A percentile compares a stretch with the other conserved stretches of the same genome.
Conservation (phyloP, 805 yeast species). For the Pichia cabralensis region DNA sequence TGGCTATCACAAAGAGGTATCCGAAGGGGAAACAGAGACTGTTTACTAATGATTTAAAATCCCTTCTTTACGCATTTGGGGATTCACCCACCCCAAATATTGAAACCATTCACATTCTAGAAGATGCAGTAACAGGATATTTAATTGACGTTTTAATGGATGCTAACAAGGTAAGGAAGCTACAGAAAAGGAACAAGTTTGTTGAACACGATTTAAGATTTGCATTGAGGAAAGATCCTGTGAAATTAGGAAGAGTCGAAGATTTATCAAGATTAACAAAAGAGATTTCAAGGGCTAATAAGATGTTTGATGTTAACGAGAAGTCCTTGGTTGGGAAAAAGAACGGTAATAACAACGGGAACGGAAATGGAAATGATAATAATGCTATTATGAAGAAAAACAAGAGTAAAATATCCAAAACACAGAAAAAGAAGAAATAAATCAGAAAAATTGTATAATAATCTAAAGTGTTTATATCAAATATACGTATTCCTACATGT, state of each 20-base stretch:
- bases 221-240: slow-evolving; percentile 55
- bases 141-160: slow-evolving; percentile 40
- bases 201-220: slow-evolving; percentile 67
- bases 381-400: no score
- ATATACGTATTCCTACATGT: no score
- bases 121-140: slow-evolving; percentile 58
- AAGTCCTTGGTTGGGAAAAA: slow-evolving; percentile 26
- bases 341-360: no score
- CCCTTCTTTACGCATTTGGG: slow-evolving; percentile 62
- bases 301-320: slow-evolving; percentile 56
- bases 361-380: no score
- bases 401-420: slow-evolving; percentile 5
- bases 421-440: neutral
- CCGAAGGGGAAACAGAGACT: slow-evolving; percentile 19
- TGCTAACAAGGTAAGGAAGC: slow-evolving; percentile 44
- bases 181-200: slow-evolving; percentile 47
- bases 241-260: slow-evolving; percentile 59
- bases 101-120: slow-evolving; percentile 56
- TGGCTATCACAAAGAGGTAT: slow-evolving; percentile 12
- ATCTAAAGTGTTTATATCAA: neutral
- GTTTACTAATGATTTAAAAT: slow-evolving; percentile 36
- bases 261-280: slow-evolving; percentile 52
- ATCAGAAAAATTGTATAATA: neutral
- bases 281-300: slow-evolving; percentile 55
- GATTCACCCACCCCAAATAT: slow-evolving; percentile 59